These are phyloP conservation scores for Phalaenopsis hybrid DNA, from an alignment of 116 monocot genomes.

Conservation along the genomic window DNA sequence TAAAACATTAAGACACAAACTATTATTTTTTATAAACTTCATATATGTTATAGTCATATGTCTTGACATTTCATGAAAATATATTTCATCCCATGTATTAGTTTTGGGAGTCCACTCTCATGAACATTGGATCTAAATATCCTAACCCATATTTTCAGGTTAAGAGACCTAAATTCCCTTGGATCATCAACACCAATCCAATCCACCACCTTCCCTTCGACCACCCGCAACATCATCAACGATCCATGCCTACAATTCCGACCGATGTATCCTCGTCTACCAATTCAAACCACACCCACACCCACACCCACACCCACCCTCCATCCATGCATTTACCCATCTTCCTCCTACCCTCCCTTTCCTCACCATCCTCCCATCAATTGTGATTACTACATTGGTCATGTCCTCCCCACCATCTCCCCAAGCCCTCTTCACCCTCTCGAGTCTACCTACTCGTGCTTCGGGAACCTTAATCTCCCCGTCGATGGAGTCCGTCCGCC, in stretches of 20 bases:
- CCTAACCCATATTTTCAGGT: constrained; percentile 22
- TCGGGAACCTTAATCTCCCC: constrained; percentile 10
- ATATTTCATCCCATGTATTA: too few species aligned
- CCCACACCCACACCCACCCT: neutral
- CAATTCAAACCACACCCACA: constrained; percentile 22
- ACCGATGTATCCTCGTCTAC: constrained; percentile 57
- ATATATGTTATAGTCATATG: too few species aligned
- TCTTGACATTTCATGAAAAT: too few species aligned
- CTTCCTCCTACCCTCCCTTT: constrained; percentile 16
- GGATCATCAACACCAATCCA: constrained; percentile 21
- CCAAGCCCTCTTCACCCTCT: constrained; percentile 19
- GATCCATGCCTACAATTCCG: constrained; percentile 43
- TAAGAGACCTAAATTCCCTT: constrained; percentile 46
- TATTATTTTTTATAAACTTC: too few species aligned
- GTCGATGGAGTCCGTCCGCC: constrained; percentile 10
- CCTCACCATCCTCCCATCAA: constrained; percentile 22
- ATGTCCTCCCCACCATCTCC: constrained; percentile 38
- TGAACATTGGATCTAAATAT: too few species aligned
- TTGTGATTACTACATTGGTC: constrained; percentile 70
- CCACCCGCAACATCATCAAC: constrained; percentile 16
- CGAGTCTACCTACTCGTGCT: constrained; percentile 39
- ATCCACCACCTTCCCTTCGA: constrained; percentile 25
- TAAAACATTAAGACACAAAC: too few species aligned
- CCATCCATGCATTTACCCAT: constrained; percentile 29
- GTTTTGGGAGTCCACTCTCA: too few species aligned